Base-by-base conservation (phyloP, 176 grass and related monocot species). In the Ananas comosus region DNA sequence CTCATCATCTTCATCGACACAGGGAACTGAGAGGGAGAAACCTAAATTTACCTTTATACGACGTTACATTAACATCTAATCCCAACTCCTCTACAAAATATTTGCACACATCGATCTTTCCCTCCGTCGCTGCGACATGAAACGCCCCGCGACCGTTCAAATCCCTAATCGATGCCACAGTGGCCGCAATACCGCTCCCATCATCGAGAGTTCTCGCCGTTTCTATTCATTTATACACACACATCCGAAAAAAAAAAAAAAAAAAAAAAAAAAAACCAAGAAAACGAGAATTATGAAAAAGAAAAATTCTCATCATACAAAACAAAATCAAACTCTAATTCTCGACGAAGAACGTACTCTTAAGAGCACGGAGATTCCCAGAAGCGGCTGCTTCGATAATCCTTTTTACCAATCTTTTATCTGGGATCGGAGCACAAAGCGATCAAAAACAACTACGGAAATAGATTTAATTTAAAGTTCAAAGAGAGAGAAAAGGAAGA, bases 21-120 rank as follows among this genome's bases (percentile, higher is more conserved):
- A 2, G 2, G 1, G 25, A 2, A 2, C 25, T 27, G 25, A 27
- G 2, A n/a, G 1, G 25, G 25, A 2, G 25, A 76, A 33, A 14
- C 27, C 3, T 22, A 14, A 76, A 6, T 10, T 10, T 2, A 80
- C 77, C 66, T 72, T 56, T 13, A 10, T 17, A 17, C 0, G 69
- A 74, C 8, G 4, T 17, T 0, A 64, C 65, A 27, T 80, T 75
- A 64, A 50, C 21, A 61, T 72, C 53, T 4, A 83, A 28, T 25
- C 70, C 66, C 22, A 49, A 28, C 13, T 78, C 71, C 75, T 87
- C 85, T 16, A 83, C 50, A 7, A 87, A 54, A 64, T 72, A 83
- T 76, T 70, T 70, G 51, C 65, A 72, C 49, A 68, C 42, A 10
- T 83, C 51, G 18, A 51, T 72, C 16, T 1, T n/a, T 28, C 85